Evolutionary conservation across 78 protist genomes (phyloP).

Genomic region (Fonticula alba): DNA sequence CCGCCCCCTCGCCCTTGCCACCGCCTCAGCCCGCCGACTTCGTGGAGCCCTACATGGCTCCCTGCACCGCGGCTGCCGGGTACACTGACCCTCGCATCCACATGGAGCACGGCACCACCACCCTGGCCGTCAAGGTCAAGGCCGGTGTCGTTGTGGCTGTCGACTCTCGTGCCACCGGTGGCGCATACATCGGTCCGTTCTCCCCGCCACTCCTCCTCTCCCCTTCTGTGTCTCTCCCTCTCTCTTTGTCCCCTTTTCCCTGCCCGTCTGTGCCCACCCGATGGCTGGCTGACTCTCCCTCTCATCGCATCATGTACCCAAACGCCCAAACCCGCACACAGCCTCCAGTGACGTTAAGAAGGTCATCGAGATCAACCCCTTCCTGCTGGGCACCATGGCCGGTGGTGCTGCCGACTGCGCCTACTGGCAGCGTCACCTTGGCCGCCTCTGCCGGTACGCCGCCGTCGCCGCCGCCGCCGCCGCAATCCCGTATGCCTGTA

Average conservation of each 20-base stretch:
- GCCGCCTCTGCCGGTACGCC: conserved; percentile 61
- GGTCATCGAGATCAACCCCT: conserved; percentile 91
- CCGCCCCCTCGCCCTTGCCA: conserved; percentile 4
- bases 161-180: conserved; percentile 92
- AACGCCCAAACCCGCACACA: background rate
- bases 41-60: too few species aligned
- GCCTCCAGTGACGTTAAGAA: conserved; percentile 91
- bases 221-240: background rate
- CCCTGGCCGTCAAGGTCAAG: conserved; percentile 81
- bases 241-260: background rate
- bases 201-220: background rate
- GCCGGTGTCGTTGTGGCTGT: conserved; percentile 87
- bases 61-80: background rate
- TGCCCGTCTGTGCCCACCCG: background rate
- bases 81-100: too few species aligned
- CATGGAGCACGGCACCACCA: conserved; percentile 94
- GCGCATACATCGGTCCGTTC: conserved; percentile 65
- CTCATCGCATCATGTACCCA: background rate
- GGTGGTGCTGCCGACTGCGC: conserved; percentile 99
- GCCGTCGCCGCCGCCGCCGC: conserved; percentile 7
- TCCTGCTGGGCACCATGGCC: conserved; percentile 99
- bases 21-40: too few species aligned
- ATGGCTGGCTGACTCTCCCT: background rate
- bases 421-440: conserved; percentile 91
- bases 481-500: background rate